A percentile compares a stretch with the other conserved stretches of the same genome.
phyloP scores from a whole-genome alignment of 2,329 filamentous ascomycete species.

The Exophiala sideris region DNA sequence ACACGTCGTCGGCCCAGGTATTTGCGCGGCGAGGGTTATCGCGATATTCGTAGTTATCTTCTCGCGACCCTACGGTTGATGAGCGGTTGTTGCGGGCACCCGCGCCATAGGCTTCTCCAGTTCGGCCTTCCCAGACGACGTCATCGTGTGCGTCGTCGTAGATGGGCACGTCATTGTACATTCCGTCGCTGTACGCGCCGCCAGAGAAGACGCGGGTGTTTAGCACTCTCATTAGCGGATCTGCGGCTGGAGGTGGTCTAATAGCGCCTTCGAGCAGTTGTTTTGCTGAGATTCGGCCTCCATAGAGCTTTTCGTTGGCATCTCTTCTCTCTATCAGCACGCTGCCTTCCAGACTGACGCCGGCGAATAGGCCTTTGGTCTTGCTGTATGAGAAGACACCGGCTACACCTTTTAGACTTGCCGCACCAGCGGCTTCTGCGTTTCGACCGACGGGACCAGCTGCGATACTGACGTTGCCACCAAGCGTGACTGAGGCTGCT shows the following conservation, averaged over 20 bases:
- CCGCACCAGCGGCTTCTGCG: conserved; percentile 91
- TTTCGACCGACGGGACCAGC: conserved; percentile 92
- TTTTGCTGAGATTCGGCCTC: conserved; percentile 71
- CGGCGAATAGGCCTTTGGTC: conserved; percentile 94
- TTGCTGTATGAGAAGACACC: conserved; percentile 97
- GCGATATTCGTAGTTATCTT: conserved; percentile 53
- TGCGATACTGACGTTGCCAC: conserved; percentile 93
- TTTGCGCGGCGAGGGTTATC: conserved; percentile 48
- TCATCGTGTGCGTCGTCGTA: conserved; percentile 83
- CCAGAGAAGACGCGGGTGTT: conserved; percentile 83
- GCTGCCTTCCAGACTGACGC: conserved; percentile 89
- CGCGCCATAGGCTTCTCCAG: conserved; percentile 68
- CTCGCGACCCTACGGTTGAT: conserved; percentile 50
- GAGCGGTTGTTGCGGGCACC: conserved; percentile 56
- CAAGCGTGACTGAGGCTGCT: conserved; percentile 83
- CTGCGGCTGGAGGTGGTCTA: conserved; percentile 73
- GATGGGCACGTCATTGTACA: conserved; percentile 92
- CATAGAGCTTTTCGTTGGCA: conserved; percentile 95
- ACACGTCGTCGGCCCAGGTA: conserved; percentile 50
- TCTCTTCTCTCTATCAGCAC: conserved; percentile 92
- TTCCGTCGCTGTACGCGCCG: conserved; percentile 55
- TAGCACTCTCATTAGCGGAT: conserved; percentile 77
- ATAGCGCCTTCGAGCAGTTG: conserved; percentile 79
- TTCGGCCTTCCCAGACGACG: conserved; percentile 75
- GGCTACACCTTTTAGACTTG: conserved; percentile 81